Evolutionary conservation across 805 yeast genomes (phyloP).

Genomic region (Schwanniomyces vanrijiae): DNA sequence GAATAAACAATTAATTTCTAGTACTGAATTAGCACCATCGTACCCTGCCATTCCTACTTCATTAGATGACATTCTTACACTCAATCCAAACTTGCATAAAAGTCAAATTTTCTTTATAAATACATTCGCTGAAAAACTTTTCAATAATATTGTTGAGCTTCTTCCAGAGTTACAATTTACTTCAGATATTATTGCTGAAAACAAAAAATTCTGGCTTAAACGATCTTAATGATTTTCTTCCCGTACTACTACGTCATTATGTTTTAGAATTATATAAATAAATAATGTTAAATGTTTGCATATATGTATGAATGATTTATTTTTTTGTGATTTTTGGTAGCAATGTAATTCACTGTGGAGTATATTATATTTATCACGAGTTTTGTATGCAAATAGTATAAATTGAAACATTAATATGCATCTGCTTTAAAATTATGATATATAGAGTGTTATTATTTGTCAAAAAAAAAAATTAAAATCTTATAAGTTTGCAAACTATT

Average conservation of each 20-base stretch:
- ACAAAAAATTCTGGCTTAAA: conserved; percentile 56
- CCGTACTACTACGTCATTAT: neutral
- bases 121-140: conserved; percentile 78
- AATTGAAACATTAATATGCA: no score
- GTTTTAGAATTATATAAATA: neutral
- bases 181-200: conserved; percentile 50
- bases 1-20: neutral
- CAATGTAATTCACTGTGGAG: no score
- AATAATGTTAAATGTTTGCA: neutral
- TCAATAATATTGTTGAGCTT: conserved; percentile 58
- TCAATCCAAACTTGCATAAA: conserved; percentile 53
- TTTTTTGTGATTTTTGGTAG: no score
- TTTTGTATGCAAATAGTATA: no score
- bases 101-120: conserved; percentile 84
- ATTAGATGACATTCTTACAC: conserved; percentile 43
- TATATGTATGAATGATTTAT: neutral
- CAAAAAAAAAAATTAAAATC: no score
- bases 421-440: no score
- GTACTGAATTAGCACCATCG: conserved; percentile 8
- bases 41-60: conserved; percentile 39
- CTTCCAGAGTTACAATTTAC: conserved; percentile 65
- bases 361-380: no score
- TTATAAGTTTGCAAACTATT: no score
- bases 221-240: neutral
- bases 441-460: no score